Evolutionary conservation across 2,329 filamentous ascomycete genomes (phyloP).

Genomic region (Plectosphaerella plurivora): DNA sequence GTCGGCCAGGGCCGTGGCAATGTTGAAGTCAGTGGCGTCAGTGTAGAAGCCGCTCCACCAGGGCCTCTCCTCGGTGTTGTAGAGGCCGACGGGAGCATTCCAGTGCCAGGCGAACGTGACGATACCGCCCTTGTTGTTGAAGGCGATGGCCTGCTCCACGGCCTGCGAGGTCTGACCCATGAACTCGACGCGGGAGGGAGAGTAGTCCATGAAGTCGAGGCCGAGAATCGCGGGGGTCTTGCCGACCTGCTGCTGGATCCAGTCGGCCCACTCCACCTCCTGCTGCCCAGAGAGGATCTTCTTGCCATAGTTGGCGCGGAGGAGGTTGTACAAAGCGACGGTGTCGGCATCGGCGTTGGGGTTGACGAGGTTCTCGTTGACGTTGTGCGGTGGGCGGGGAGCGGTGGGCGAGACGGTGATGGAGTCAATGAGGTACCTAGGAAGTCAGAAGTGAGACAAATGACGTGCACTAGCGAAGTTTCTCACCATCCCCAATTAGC

Average conservation of each 20-base stretch:
- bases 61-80: constrained; percentile 36
- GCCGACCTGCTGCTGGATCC: constrained; percentile 36
- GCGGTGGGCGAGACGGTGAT: constrained; percentile 31
- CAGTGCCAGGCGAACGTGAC: constrained; percentile 45
- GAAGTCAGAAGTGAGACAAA: neutral
- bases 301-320: constrained; percentile 38
- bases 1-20: constrained; percentile 34
- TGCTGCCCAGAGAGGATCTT: constrained; percentile 45
- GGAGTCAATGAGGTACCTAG: constrained; percentile 37
- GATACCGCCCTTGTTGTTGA: constrained; percentile 37
- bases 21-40: constrained; percentile 41
- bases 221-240: constrained; percentile 42
- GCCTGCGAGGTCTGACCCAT: constrained; percentile 33
- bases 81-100: constrained; percentile 40
- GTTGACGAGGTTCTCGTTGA: constrained; percentile 31
- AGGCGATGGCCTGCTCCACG: constrained; percentile 41
- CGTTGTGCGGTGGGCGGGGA: constrained; percentile 30
- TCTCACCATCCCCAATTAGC: constrained; percentile 43
- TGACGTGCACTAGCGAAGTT: too few species aligned
- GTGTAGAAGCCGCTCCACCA: constrained; percentile 49
- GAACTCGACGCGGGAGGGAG: constrained; percentile 34
- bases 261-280: constrained; percentile 35
- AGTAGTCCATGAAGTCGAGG: constrained; percentile 45
- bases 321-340: constrained; percentile 33
- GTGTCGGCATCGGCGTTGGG: constrained; percentile 28